Evolutionary conservation across 352 stramenopile genomes (phyloP).

Genomic region (Globisporangium takayamanum): DNA sequence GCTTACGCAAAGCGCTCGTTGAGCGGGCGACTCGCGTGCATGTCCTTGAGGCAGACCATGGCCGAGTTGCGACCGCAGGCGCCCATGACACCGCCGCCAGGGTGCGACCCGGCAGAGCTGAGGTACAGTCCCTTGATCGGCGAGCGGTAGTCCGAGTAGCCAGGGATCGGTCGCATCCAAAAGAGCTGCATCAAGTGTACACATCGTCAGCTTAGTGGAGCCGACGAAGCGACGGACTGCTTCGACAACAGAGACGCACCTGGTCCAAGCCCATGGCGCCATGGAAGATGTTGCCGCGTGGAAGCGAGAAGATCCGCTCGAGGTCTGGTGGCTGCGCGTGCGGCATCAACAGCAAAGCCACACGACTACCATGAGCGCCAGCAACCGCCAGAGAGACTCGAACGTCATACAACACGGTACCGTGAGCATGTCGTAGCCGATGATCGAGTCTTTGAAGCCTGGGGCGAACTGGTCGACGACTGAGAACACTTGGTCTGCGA

Average conservation of each 20-base stretch:
- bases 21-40: slow-evolving; percentile 15
- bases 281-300: slow-evolving; percentile 88
- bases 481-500: slow-evolving; percentile 79
- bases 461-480: slow-evolving; percentile 85
- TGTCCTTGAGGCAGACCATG: slow-evolving; percentile 64
- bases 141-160: slow-evolving; percentile 80
- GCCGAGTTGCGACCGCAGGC: slow-evolving; percentile 83
- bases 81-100: slow-evolving; percentile 89
- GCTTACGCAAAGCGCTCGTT: slow-evolving; percentile 4
- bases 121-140: slow-evolving; percentile 82
- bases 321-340: slow-evolving; percentile 67
- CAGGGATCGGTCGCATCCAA: slow-evolving; percentile 80
- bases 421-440: slow-evolving; percentile 85
- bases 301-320: slow-evolving; percentile 83
- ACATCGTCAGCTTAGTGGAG: not conserved
- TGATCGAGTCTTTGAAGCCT: slow-evolving; percentile 77
- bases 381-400: not conserved
- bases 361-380: too few species aligned
- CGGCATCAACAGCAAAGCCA: not conserved
- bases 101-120: slow-evolving; percentile 79
- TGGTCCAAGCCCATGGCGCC: slow-evolving; percentile 88
- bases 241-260: slow-evolving; percentile 15
- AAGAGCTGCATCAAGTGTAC: slow-evolving; percentile 43
- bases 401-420: slow-evolving; percentile 16
- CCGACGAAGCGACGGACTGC: too few species aligned